Conservation (phyloP, 371 early-diverging fungal species). For the Haplosporangium sp. region DNA sequence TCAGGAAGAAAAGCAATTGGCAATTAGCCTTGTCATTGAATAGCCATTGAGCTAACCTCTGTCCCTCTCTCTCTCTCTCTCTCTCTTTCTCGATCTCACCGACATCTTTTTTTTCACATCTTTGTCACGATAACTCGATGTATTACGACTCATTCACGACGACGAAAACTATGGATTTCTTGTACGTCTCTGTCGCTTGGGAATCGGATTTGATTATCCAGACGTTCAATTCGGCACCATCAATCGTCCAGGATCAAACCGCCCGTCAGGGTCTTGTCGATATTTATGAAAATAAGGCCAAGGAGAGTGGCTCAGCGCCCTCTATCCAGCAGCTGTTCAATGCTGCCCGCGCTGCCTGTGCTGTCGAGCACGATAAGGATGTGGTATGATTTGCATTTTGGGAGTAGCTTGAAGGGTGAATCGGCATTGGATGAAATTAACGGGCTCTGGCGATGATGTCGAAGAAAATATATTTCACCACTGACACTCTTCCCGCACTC, state of each 20-base stretch:
- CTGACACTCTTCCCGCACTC: constrained; percentile 21
- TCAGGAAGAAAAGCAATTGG: no score
- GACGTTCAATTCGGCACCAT: constrained; percentile 54
- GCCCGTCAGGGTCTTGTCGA: constrained; percentile 43
- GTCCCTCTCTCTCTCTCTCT: no score
- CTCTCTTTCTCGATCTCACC: no score
- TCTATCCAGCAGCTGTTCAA: constrained; percentile 55
- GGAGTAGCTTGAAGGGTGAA: background rate
- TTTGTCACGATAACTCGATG: no score
- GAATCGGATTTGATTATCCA: background rate
- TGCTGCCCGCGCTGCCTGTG: constrained; percentile 56
- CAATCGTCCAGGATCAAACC: constrained; percentile 45
- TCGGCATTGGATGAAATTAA: no score
- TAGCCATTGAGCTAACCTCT: no score
- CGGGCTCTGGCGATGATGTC: no score
- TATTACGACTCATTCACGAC: no score
- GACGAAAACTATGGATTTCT: background rate
- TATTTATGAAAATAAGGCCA: constrained; percentile 33
- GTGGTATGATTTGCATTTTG: constrained; percentile 30
- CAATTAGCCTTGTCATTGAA: no score
- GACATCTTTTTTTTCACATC: no score
- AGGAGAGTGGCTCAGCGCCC: constrained; percentile 39
- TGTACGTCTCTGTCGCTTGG: constrained; percentile 2
- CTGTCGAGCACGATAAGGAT: constrained; percentile 58
- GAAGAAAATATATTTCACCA: no score